phyloP scores from a whole-genome alignment of 345 rosid genomes.

The Populus tremula region DNA sequence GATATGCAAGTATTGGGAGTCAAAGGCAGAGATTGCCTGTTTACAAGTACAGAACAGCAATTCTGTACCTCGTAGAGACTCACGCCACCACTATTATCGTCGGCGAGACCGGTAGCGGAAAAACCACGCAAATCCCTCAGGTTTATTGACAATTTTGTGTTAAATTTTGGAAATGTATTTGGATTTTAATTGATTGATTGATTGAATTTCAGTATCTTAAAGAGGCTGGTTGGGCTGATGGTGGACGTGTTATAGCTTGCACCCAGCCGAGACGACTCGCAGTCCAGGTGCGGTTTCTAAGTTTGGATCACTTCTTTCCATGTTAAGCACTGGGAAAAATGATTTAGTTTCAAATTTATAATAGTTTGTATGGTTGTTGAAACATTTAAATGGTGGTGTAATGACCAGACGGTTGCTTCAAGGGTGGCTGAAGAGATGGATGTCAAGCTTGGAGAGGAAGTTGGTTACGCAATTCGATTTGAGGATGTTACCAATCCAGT shows the following conservation, averaged over 20 bases:
- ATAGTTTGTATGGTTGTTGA: neutral
- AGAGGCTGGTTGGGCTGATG: conserved; percentile 99
- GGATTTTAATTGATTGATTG: too few relatives aligned
- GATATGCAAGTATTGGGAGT: conserved; percentile 67
- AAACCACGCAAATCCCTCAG: conserved; percentile 98
- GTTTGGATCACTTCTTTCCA: neutral
- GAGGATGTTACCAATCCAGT: conserved; percentile 85
- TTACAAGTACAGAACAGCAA: conserved; percentile 70
- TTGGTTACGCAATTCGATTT: conserved; percentile 88
- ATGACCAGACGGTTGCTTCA: conserved; percentile 75
- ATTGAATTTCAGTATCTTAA: conserved; percentile 57
- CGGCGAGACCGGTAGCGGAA: conserved; percentile 99
- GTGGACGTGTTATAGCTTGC: conserved; percentile 89
- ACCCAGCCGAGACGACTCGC: conserved; percentile 95
- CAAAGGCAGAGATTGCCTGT: conserved; percentile 91
- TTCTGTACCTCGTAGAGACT: conserved; percentile 81
- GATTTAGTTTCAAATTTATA: neutral
- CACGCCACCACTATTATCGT: conserved; percentile 89
- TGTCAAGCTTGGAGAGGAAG: conserved; percentile 91
- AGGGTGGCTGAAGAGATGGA: conserved; percentile 98
- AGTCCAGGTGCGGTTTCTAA: conserved; percentile 57
- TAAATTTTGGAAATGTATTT: too few relatives aligned
- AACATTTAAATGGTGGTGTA: conserved; percentile 8
- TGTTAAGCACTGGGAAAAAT: too few relatives aligned
- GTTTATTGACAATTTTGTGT: conserved; percentile 22